Conservation (phyloP, 345 rosid genomes). For the Murraya paniculata region DNA sequence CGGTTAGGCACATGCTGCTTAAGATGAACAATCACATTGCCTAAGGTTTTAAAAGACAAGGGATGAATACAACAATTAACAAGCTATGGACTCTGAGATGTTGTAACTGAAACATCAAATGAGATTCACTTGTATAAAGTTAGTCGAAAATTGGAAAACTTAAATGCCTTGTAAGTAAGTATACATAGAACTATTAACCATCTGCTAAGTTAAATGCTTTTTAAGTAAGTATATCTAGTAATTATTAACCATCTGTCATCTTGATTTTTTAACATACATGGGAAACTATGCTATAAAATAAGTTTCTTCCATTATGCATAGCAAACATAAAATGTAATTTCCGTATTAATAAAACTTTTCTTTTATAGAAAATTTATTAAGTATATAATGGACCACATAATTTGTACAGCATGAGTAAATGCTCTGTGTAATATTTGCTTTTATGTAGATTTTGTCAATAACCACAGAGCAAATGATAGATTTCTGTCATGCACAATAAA, state of each 20-base stretch:
- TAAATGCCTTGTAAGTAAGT: neutral
- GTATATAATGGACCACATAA: neutral
- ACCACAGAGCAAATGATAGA: neutral
- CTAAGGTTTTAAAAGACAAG: neutral
- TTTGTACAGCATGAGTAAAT: slow-evolving; percentile 17
- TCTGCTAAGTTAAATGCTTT: neutral
- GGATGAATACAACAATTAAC: neutral
- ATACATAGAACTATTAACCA: neutral
- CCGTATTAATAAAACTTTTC: neutral
- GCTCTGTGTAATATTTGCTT: slow-evolving; percentile 2
- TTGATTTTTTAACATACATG: neutral
- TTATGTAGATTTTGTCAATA: slow-evolving; percentile 12
- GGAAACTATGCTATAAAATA: neutral
- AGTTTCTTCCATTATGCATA: neutral
- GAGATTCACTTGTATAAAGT: neutral
- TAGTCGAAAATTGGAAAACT: neutral
- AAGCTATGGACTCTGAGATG: neutral
- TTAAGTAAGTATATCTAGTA: neutral
- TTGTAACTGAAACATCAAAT: neutral
- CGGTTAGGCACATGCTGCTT: neutral
- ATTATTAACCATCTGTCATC: neutral
- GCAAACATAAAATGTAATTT: neutral
- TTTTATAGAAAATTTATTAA: neutral
- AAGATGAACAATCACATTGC: neutral
- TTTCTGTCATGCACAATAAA: slow-evolving; percentile 10